phyloP scores from a whole-genome alignment of 1,139 yeast genomes.

The Candida labiduridarum region DNA sequence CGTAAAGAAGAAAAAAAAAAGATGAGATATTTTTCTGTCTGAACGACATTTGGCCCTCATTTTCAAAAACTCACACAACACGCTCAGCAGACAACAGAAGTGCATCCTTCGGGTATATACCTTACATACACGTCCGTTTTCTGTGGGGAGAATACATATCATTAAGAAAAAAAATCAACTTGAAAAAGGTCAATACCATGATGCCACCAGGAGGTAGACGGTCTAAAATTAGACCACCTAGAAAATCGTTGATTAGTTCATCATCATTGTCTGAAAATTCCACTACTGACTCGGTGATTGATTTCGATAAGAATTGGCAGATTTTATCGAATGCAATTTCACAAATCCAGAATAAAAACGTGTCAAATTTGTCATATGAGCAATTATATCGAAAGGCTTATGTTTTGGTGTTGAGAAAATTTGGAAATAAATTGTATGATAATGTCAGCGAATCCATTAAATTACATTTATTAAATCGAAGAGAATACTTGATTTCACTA shows the following conservation, averaged over 20 bases:
- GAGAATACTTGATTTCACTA: constrained; percentile 25
- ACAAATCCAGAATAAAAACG: constrained; percentile 75
- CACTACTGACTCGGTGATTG: constrained; percentile 38
- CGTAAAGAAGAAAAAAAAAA: no score
- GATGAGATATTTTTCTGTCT: no score
- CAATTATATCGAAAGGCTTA: constrained; percentile 84
- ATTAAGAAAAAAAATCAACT: no score
- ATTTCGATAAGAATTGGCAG: constrained; percentile 72
- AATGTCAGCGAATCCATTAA: constrained; percentile 56
- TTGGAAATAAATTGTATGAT: constrained; percentile 70
- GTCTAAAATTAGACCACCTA: constrained; percentile 76
- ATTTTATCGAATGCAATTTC: constrained; percentile 71
- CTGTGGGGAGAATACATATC: no score
- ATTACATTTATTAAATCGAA: constrained; percentile 45
- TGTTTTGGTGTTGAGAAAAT: constrained; percentile 72
- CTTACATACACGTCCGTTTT: no score
- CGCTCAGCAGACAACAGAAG: background rate
- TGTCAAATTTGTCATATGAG: constrained; percentile 79
- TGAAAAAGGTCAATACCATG: constrained; percentile 25
- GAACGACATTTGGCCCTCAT: no score
- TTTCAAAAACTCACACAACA: no score
- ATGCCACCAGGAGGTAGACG: constrained; percentile 48
- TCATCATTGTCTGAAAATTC: constrained; percentile 16
- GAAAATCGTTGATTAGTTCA: constrained; percentile 44
- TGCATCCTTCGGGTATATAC: no score